A percentile compares a stretch with the other conserved stretches of the same genome.
These are phyloP conservation scores for Fusarium sp. DNA, from an alignment of 2,329 filamentous ascomycete species.

Conservation along the genomic window DNA sequence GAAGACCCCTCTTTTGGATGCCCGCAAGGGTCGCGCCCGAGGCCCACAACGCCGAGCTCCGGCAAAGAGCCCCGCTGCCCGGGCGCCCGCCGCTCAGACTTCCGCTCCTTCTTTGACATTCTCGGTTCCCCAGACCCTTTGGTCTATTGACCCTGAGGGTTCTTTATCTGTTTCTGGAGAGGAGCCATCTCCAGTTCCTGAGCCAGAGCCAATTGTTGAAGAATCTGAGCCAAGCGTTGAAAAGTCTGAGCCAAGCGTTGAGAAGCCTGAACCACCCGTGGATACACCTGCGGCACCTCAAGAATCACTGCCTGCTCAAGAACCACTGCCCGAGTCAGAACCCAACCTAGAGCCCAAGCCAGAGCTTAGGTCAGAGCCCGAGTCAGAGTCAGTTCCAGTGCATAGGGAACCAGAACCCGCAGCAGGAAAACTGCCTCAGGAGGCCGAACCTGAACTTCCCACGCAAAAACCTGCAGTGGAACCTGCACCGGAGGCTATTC, in stretches of 20 bases:
- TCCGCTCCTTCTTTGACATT: constrained; percentile 58
- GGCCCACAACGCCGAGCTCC: constrained; percentile 84
- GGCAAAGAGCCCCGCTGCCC: constrained; percentile 59
- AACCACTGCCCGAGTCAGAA: neutral
- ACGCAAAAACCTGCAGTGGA: constrained; percentile 31
- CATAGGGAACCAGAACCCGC: constrained; percentile 26
- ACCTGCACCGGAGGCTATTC: constrained; percentile 16
- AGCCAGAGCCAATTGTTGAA: constrained; percentile 21
- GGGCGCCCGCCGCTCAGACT: constrained; percentile 48
- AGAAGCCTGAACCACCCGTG: neutral
- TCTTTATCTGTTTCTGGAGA: constrained; percentile 49
- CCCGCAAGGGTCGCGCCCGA: constrained; percentile 87
- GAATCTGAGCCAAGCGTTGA: constrained; percentile 4
- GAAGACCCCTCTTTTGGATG: constrained; percentile 85
- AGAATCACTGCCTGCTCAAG: neutral
- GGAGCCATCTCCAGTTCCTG: constrained; percentile 26
- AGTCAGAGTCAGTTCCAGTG: constrained; percentile 28
- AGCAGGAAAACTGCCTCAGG: constrained; percentile 22
- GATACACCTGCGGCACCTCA: neutral
- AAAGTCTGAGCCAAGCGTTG: constrained; percentile 10
- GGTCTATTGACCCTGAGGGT: constrained; percentile 63
- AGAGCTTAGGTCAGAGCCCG: constrained; percentile 22
- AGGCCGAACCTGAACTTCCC: constrained; percentile 24
- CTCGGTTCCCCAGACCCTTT: constrained; percentile 60
- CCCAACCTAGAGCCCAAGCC: constrained; percentile 22